Base-by-base conservation (phyloP, 2,329 filamentous ascomycete species). In the Fusarium papillatum region DNA sequence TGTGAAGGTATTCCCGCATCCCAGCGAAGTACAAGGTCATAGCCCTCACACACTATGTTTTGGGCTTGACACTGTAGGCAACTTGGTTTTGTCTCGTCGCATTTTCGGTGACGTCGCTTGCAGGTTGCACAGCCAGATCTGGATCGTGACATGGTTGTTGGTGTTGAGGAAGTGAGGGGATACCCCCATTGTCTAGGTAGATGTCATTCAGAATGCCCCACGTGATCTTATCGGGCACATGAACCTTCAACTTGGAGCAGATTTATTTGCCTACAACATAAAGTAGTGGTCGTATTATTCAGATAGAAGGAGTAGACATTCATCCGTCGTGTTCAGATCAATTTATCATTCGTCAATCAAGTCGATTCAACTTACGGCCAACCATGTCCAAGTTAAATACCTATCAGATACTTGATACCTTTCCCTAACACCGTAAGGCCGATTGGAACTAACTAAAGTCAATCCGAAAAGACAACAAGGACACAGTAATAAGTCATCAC, bases 91-190 rank as follows among this genome's bases (percentile, higher is more conserved):
- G 71, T 73, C 38, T 78, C 73, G 22, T 78, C 76, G 26, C 76
- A 78, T 59, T 78, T 78, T 4, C 75, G 71, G 46, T 78, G 76
- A 8, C 76, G 75, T 34, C 59, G 64, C 34, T 78, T 78, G 60
- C 76, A 78, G 2, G 75, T 78, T 22, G 34, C 43, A 13, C 76
- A 78, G 5, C 76, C 76, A 6, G 36, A 67, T 48, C 76, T 69
- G 34, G 75, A 78, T 24, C 76, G 75, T 8, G 61, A 36, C 76
- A 78, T 78, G 24, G 34, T 39, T 41, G 59, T 22, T 55, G 26
- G 48, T 55, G 26, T 34, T 57, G 29, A 57, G 50, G 50, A 55
- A 36, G 53, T 57, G 53, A 57, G 53, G 53, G 53, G 53, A 57
- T 31, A 57, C 19, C 53, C 29, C 29, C 53, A 57, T 36, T 22